These are phyloP conservation scores for Fraxinus nigra DNA, from an alignment of 305 asterid genomes.

Conservation along the genomic window DNA sequence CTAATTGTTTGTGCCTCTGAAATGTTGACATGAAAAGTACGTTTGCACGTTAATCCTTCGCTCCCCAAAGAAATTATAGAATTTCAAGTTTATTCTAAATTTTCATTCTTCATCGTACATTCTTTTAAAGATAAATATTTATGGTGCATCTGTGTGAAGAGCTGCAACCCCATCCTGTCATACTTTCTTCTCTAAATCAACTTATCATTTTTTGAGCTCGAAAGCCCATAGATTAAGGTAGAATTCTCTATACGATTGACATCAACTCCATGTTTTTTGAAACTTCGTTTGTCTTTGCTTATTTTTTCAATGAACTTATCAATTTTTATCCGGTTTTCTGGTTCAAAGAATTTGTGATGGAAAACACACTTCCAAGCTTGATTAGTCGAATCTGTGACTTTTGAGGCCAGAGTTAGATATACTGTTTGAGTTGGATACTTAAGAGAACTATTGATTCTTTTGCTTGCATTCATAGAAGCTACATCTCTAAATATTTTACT, in stretches of 20 bases:
- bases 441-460: not conserved
- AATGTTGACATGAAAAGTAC: not conserved
- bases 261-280: not conserved
- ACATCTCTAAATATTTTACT: not conserved
- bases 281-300: not conserved
- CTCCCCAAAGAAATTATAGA: not conserved
- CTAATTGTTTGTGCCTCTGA: not conserved
- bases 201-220: not conserved
- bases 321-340: not conserved
- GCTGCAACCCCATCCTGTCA: not conserved
- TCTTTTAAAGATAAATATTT: not conserved
- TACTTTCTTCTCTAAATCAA: not conserved
- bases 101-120: not conserved
- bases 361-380: not conserved
- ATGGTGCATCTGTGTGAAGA: not conserved
- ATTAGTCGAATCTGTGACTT: not conserved
- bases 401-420: not conserved
- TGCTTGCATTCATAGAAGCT: not conserved
- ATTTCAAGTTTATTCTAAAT: not conserved
- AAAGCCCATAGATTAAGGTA: not conserved
- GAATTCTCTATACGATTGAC: not conserved
- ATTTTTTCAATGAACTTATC: not conserved
- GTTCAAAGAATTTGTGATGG: not conserved
- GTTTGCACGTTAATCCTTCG: not conserved
- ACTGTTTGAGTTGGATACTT: not conserved